Evolutionary conservation across 257 asterid species (phyloP).

Genomic region (Nicotiana attenuata): DNA sequence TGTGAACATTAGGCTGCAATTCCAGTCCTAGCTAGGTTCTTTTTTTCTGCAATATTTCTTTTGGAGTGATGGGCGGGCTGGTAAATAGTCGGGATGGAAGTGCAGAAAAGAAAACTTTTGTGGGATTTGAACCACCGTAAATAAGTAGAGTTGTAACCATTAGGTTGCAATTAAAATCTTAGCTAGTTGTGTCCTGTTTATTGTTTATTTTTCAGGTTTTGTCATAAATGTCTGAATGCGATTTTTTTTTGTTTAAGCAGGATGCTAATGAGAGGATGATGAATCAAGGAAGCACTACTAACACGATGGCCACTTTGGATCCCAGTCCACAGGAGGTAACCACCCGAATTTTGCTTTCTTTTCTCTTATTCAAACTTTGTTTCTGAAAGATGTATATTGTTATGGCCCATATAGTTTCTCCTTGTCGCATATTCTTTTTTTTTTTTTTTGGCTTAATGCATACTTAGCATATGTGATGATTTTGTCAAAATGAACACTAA

Average conservation of each 20-base stretch:
- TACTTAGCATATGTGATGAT: not conserved
- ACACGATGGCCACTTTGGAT: constrained; percentile 35
- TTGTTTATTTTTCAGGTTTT: not conserved
- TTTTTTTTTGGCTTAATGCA: not conserved
- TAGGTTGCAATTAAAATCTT: not conserved
- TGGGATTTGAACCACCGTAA: not conserved
- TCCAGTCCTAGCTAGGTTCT: not conserved
- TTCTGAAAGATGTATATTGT: not conserved
- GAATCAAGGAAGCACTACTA: constrained; percentile 69
- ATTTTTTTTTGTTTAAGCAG: constrained; percentile 15
- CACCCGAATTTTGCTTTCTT: not conserved
- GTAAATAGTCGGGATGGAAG: not conserved
- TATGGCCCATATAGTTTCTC: not conserved
- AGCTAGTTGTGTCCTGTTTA: not conserved
- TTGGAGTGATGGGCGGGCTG: not conserved
- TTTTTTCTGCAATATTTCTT: not conserved
- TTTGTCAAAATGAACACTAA: not conserved
- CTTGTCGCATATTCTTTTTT: not conserved
- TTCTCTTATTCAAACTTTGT: not conserved
- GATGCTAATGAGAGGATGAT: constrained; percentile 40
- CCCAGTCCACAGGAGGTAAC: constrained; percentile 61
- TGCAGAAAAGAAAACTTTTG: not conserved
- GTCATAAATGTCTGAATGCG: not conserved
- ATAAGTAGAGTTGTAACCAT: not conserved
- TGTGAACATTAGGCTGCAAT: not conserved